Evolutionary conservation across 148 eudicot genomes (phyloP), one percentile per base, ranked within the genome.

Genomic region (Persicaria tinctoria): DNA sequence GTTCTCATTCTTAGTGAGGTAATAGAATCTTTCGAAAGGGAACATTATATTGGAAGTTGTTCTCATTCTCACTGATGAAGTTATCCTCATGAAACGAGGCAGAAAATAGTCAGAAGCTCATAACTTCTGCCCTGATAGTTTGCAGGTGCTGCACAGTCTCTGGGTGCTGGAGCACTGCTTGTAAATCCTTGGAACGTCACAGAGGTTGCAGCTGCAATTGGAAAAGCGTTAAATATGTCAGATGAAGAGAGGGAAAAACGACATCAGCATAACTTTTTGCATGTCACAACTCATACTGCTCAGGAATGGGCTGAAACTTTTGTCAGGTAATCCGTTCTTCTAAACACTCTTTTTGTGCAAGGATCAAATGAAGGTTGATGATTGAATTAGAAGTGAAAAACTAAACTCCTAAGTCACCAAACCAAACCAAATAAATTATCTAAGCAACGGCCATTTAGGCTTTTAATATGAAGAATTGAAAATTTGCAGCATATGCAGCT

Each of bases 101-200:
- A 48, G 44, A 16, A 0, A 38, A 14, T 38, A 23, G 6, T 66
- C 47, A 38, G 48, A 66, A 41, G 4, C 13, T 41, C 18, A 44
- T 48, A 41, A 51, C 13, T 60, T 11, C 12, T 11, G 27, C 47
- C 16, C 68, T 20, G 23, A 41, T 72, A 94, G 98, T 94, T 94
- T 89, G 98, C 98, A 62, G 98, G 98, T 80, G 98, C 98, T 83
- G 98, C 98, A 74, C 98, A 95, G 80, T 95, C 97, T 75, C 82
- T 95, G 73, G 97, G 97, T 72, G 99, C 97, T 73, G 98, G 98
- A 51, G 98, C 98, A 51, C 84, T 95, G 44, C 86, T 95, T 44
- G 98, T 95, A 41, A 95, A 95, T 80, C 99, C 97, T 8, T 92
- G 97, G 97, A 95, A 95, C 82, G 83, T 95, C 73, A 90, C 96